These are phyloP conservation scores for Filobasidium wieringae DNA, from an alignment of 768 basidiomycete genomes.

Conservation along the genomic window DNA sequence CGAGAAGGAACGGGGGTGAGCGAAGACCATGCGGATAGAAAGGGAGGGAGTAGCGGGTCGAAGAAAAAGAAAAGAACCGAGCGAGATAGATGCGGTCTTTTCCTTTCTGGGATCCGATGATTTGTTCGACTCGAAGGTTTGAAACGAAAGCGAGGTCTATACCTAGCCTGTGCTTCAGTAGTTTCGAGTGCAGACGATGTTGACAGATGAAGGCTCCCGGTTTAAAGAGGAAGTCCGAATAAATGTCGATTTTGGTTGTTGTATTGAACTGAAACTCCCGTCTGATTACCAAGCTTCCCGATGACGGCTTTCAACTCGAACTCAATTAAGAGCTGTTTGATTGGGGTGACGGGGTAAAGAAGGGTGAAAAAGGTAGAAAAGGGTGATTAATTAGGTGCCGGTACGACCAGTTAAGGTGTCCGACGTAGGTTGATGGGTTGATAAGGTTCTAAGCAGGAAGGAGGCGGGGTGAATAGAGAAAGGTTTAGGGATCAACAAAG, in stretches of 20 bases:
- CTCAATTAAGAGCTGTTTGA: neutral
- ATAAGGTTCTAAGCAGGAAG: neutral
- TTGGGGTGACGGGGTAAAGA: neutral
- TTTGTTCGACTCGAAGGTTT: neutral
- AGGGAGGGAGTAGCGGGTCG: neutral
- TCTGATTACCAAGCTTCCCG: neutral
- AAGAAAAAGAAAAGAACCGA: neutral
- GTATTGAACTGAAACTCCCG: neutral
- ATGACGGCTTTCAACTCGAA: neutral
- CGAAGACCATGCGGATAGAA: neutral
- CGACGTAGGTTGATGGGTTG: neutral
- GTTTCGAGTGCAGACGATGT: neutral
- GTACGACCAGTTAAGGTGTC: conserved; percentile 1
- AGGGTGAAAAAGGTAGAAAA: neutral
- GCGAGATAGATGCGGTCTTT: neutral
- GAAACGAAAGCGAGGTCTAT: neutral
- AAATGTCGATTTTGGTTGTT: neutral
- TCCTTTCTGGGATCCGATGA: neutral
- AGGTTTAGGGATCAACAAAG: neutral
- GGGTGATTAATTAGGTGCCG: neutral
- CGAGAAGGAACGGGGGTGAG: neutral
- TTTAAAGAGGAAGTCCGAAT: neutral
- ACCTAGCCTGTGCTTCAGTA: neutral
- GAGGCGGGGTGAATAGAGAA: neutral
- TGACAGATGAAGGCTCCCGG: neutral